Evolutionary conservation across 129 eudicot genomes (phyloP), one percentile per base, ranked within the genome.

Genomic region (Smallanthus sonchifolius): DNA sequence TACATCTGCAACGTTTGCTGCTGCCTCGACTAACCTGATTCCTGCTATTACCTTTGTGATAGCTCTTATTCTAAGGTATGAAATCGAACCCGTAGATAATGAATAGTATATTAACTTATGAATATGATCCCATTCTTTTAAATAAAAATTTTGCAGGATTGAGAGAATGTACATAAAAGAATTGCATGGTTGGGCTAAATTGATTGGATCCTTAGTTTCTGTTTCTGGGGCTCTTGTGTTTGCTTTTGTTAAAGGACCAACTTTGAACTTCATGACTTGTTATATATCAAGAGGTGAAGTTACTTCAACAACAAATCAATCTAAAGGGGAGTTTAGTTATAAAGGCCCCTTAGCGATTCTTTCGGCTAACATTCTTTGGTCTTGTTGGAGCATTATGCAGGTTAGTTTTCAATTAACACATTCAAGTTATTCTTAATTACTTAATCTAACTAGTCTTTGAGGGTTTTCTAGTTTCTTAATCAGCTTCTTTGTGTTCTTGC

Each of bases 1-100:
- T 69, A 87, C 88, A 47, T 68, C 97, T 5, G 97, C 97, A 62
- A 91, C 97, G 36, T 88, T 86, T 75, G 97, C 95, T 30, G 88
- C 95, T 16, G 97, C 95, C 54, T 45, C 86, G 10, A 84, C 90
- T 24, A 91, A 88, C 77, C 37, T 86, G 42, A 80, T 91, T 76
- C 97, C 97, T 0, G 85, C 88, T 39, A 85, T 91, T 38, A 91
- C 97, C 10, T 88, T 88, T 59, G 56, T 88, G 5, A 78, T 91
- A 47, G 95, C 95, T 35, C 79, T 81, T 75, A 16, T 76, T 20
- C 73, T 86, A 65, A 75, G 97, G 95, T 88, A 82, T 60, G 66
- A 60, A 60, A 1, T 5, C 42, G 3, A 60, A 5, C 42, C 2
- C 7, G 10, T 28, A 11, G 30, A 60, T 54, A 17, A 54, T 54